Conservation (phyloP, 2,329 filamentous ascomycete species). For the Venturia nashicola region DNA sequence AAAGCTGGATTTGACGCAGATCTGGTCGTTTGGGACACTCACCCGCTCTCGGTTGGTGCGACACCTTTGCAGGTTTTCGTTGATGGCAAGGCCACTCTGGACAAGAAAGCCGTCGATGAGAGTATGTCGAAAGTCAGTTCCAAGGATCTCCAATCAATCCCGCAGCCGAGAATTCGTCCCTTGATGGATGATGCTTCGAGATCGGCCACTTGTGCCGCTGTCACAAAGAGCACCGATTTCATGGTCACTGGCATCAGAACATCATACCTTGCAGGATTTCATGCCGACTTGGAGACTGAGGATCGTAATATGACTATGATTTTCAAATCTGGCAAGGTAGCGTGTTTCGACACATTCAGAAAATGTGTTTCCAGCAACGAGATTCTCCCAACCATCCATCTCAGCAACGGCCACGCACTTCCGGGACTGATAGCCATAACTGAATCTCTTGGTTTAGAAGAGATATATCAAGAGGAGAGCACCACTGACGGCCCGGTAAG, state of each 20-base stretch:
- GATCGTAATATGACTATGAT: neutral
- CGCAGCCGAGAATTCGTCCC: conserved; percentile 13
- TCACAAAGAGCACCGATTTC: neutral
- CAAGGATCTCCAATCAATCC: conserved; percentile 12
- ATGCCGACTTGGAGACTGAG: neutral
- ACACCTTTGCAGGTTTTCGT: conserved; percentile 31
- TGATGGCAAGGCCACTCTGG: conserved; percentile 37
- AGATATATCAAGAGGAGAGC: conserved; percentile 44
- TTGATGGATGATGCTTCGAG: conserved; percentile 24
- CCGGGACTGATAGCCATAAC: conserved; percentile 49
- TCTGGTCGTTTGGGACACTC: conserved; percentile 31
- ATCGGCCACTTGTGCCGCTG: neutral
- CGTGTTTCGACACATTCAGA: neutral
- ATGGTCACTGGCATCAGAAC: conserved; percentile 3
- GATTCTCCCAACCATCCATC: conserved; percentile 29
- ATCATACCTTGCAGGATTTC: neutral
- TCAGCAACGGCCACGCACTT: conserved; percentile 49
- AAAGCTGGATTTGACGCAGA: conserved; percentile 30
- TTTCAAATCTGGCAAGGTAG: conserved; percentile 1
- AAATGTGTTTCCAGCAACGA: conserved; percentile 16
- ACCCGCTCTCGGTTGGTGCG: conserved; percentile 27
- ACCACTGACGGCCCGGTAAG: conserved; percentile 40
- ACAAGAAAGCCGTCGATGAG: conserved; percentile 15
- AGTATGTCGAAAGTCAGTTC: conserved; percentile 7
- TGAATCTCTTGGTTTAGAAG: conserved; percentile 48